A percentile compares a stretch with the other conserved stretches of the same genome.
These are phyloP conservation scores for Cercophora newfieldiana DNA, from an alignment of 495 filamentous ascomycete species.

Conservation along the genomic window DNA sequence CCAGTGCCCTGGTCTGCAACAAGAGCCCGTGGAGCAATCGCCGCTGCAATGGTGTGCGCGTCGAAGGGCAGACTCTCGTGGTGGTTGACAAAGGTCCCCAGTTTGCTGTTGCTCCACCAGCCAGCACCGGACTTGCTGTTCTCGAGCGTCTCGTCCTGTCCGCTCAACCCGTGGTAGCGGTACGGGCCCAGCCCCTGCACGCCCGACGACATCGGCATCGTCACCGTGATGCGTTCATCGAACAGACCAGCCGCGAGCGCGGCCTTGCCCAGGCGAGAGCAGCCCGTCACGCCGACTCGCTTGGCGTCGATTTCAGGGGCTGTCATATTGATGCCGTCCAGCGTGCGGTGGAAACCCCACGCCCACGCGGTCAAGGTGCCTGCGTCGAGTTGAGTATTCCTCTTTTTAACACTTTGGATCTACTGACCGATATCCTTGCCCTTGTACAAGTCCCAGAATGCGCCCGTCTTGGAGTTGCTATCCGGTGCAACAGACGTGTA, in stretches of 20 bases:
- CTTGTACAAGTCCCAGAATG: slow-evolving; percentile 54
- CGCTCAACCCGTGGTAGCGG: slow-evolving; percentile 51
- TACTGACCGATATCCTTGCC: slow-evolving; percentile 51
- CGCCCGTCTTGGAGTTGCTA: slow-evolving; percentile 52
- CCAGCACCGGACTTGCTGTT: slow-evolving; percentile 55
- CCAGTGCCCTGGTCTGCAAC: slow-evolving; percentile 52
- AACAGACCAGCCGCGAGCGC: slow-evolving; percentile 54
- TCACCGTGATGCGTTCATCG: slow-evolving; percentile 54
- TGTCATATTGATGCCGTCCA: slow-evolving; percentile 51
- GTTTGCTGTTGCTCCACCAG: slow-evolving; percentile 52
- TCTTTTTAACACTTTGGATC: not conserved
- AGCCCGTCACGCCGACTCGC: slow-evolving; percentile 53
- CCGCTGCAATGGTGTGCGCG: slow-evolving; percentile 54
- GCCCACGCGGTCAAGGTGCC: slow-evolving; percentile 54
- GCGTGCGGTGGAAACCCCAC: slow-evolving; percentile 55
- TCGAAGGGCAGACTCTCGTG: slow-evolving; percentile 52
- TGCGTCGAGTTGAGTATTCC: slow-evolving; percentile 17
- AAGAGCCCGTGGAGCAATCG: slow-evolving; percentile 53
- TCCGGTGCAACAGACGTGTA: slow-evolving; percentile 52
- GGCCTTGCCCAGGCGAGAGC: slow-evolving; percentile 53
- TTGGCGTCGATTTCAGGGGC: slow-evolving; percentile 51
- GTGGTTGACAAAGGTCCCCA: slow-evolving; percentile 52
- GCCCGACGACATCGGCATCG: slow-evolving; percentile 57
- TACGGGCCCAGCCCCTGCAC: slow-evolving; percentile 55
- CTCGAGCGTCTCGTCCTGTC: slow-evolving; percentile 56